Base-by-base conservation (phyloP, 2,329 filamentous ascomycete species). In the Talaromyces islandicus region DNA sequence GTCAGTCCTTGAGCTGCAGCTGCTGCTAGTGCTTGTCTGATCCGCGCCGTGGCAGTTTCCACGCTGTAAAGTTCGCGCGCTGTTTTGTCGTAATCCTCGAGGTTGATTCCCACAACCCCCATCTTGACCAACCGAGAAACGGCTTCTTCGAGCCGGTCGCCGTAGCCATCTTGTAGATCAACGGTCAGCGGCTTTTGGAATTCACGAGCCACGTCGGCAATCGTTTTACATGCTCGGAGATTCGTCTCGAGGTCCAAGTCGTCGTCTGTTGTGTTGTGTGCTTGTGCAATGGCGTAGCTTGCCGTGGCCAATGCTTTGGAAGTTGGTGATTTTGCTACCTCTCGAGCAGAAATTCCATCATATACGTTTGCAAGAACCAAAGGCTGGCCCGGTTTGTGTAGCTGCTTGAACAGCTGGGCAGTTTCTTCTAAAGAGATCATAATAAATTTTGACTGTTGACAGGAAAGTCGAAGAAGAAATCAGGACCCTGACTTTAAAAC, bases 131-230 rank as follows among this genome's bases (percentile, higher is more conserved):
- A 73, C 2, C 67, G 67, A 6, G 70, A 68, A 2, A 86, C 73
- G 0, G 75, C 80, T 4, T 79, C 75, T 5, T 73, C 77, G 1
- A 84, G 75, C 21, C 68, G 66, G 2, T 77, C 70, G 2, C 79
- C 80, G 63, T 86, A 88, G 0, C 84, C 85, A 65, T 88, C 85
- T 68, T 87, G 84, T 2, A 87, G 68, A 65, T 88, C 85, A 5
- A 81, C 82, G 0, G 80, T 83, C 0, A 88, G 68, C 0, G 83
- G 82, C 1, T 82, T 71, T 35, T 51, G n/a, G 7, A 32, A 30
- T 7, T 38, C 29, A 19, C n/a, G 38, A 12, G 77, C 77, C 4
- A 81, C 68, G 1, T 73, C 69, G 0, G 78, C 78, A 59, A 87
- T 77, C 11, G 70, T 70, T 4, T 69, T 64, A 38, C 83, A 73